These are phyloP conservation scores for Metschnikowia lochheadii DNA, from an alignment of 805 yeast genomes.

Conservation along the genomic window DNA sequence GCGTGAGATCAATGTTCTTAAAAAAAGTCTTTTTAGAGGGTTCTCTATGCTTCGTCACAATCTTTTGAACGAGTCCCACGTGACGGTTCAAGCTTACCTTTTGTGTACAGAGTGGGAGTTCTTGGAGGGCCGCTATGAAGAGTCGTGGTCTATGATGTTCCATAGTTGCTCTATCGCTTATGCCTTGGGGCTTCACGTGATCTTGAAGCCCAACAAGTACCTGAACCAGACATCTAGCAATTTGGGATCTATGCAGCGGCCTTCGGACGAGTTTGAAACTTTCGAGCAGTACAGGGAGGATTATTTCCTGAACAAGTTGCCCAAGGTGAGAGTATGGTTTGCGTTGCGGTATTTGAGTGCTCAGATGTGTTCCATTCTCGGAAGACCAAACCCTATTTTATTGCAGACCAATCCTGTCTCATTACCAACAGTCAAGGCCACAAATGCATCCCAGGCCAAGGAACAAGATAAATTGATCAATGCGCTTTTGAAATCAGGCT, in stretches of 20 bases:
- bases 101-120: conserved; percentile 50
- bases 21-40: conserved; percentile 32
- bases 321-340: conserved; percentile 46
- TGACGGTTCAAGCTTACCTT: conserved; percentile 47
- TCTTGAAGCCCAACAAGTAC: conserved; percentile 19
- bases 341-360: conserved; percentile 46
- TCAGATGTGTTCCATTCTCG: conserved; percentile 47
- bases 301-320: conserved; percentile 20
- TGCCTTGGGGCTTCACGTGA: conserved; percentile 50
- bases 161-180: conserved; percentile 48
- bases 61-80: conserved; percentile 42
- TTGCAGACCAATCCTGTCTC: conserved; percentile 33
- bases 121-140: conserved; percentile 46
- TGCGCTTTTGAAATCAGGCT: conserved; percentile 41
- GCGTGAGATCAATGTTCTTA: conserved; percentile 17
- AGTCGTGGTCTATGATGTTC: conserved; percentile 50
- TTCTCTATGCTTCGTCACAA: conserved; percentile 46
- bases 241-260: background rate
- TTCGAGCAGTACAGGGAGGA: conserved; percentile 33
- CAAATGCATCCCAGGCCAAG: conserved; percentile 7
- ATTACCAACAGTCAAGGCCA: conserved; percentile 19
- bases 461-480: conserved; percentile 18
- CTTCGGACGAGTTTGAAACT: conserved; percentile 6
- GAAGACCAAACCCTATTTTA: conserved; percentile 51
- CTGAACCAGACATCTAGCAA: background rate